phyloP scores from a whole-genome alignment of 352 stramenopile genomes.

The Globisporangium spinosum region DNA sequence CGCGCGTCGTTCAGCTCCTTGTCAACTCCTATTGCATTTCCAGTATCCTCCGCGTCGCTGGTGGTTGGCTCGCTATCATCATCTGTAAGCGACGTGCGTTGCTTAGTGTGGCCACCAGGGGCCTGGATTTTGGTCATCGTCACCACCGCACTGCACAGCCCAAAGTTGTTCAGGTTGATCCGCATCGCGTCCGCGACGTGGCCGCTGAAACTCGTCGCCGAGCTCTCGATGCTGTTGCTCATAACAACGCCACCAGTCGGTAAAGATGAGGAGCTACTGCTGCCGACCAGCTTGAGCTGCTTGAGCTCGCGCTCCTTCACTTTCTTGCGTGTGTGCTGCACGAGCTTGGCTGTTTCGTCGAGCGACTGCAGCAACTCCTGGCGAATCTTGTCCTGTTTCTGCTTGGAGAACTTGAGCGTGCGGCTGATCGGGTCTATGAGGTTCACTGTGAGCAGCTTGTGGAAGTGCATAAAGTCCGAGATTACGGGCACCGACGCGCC shows the following conservation, averaged over 20 bases:
- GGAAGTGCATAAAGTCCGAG: conserved; percentile 27
- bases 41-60: neutral
- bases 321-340: conserved; percentile 22
- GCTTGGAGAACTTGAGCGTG: conserved; percentile 47
- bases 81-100: conserved; percentile 5
- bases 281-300: conserved; percentile 9
- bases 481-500: conserved; percentile 18
- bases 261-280: neutral
- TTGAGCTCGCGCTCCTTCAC: conserved; percentile 25
- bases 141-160: conserved; percentile 24
- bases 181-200: conserved; percentile 11
- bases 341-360: conserved; percentile 25
- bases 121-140: conserved; percentile 12
- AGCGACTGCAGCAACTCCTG: conserved; percentile 37
- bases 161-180: conserved; percentile 23
- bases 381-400: conserved; percentile 43
- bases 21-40: conserved; percentile 8
- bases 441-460: conserved; percentile 38
- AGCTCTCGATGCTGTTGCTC: neutral
- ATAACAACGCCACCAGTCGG: neutral
- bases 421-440: conserved; percentile 46
- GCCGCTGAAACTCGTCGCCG: neutral
- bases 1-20: conserved; percentile 25
- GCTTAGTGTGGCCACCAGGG: neutral
- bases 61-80: neutral